Percentiles rank a stretch among this genome's conserved stretches.
Evolutionary conservation across 1,139 yeast genomes (phyloP).

Genomic region (Yamadazyma sp.): DNA sequence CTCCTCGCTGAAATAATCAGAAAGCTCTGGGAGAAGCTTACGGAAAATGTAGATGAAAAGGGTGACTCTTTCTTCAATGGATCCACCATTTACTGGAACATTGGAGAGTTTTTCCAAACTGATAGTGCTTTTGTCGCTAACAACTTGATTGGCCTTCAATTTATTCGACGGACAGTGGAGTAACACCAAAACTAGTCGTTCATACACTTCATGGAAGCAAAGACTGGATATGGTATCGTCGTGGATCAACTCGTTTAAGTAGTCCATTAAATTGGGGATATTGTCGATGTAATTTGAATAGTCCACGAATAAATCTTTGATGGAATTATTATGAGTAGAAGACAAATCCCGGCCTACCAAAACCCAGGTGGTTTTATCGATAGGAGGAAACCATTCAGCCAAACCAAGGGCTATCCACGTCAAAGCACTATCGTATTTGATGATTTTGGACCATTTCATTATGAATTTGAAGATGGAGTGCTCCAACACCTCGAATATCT

Average conservation of each 20-base stretch:
- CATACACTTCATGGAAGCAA: slow-evolving; percentile 70
- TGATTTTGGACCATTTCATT: slow-evolving; percentile 73
- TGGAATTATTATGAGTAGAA: slow-evolving; percentile 22
- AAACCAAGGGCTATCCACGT: slow-evolving; percentile 86
- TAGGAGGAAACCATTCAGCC: slow-evolving; percentile 87
- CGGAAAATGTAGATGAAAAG: slow-evolving; percentile 69
- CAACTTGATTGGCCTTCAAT: slow-evolving; percentile 5
- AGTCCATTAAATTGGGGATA: slow-evolving; percentile 27
- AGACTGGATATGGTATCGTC: slow-evolving; percentile 30
- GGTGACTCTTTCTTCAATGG: slow-evolving; percentile 67
- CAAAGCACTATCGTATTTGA: slow-evolving; percentile 78
- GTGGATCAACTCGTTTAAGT: slow-evolving; percentile 26
- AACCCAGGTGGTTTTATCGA: slow-evolving; percentile 44
- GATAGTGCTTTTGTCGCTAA: slow-evolving; percentile 5
- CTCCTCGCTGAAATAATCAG: slow-evolving; percentile 78
- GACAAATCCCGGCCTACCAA: slow-evolving; percentile 41
- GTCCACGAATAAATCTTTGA: slow-evolving; percentile 47
- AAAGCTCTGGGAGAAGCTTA: slow-evolving; percentile 70
- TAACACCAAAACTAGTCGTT: slow-evolving; percentile 71
- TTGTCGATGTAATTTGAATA: slow-evolving; percentile 47
- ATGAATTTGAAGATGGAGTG: slow-evolving; percentile 63
- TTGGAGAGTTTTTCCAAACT: slow-evolving; percentile 27
- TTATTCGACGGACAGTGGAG: slow-evolving; percentile 65
- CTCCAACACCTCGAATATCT: slow-evolving; percentile 58
- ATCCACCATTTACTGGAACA: slow-evolving; percentile 62